A percentile compares a stretch with the other conserved stretches of the same genome.
These are phyloP conservation scores for Ophiosphaerella herpotricha DNA, from an alignment of 2,329 filamentous ascomycete species.

Conservation along the genomic window DNA sequence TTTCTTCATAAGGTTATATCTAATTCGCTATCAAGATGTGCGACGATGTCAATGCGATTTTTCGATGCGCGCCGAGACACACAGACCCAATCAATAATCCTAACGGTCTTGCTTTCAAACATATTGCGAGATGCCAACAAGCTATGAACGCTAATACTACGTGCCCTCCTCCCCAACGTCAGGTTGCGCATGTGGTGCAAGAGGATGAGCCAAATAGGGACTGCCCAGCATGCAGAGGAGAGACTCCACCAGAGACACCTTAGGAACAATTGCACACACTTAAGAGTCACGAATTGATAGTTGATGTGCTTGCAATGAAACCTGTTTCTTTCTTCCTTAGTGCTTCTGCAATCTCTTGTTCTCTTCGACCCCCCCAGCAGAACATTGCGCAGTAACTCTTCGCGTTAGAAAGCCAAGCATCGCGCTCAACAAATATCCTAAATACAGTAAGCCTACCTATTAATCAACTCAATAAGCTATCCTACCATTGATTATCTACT, in stretches of 20 bases:
- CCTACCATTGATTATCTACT: conserved; percentile 5
- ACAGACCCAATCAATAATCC: too few relatives aligned
- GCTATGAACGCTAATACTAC: too few relatives aligned
- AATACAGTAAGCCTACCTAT: background rate
- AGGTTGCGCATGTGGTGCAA: conserved; percentile 6
- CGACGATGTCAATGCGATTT: too few relatives aligned
- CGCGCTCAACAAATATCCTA: conserved; percentile 8
- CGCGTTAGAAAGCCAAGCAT: conserved; percentile 7
- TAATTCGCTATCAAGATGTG: too few relatives aligned
- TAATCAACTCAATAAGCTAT: too few relatives aligned
- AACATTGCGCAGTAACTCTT: conserved; percentile 6
- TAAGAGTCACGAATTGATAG: conserved; percentile 8
- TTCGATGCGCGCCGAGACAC: too few relatives aligned
- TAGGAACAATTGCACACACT: conserved; percentile 7
- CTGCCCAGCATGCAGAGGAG: background rate
- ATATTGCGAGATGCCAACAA: too few relatives aligned
- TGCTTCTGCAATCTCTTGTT: conserved; percentile 6
- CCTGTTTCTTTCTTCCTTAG: conserved; percentile 8
- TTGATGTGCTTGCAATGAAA: conserved; percentile 8
- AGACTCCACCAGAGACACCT: conserved; percentile 8
- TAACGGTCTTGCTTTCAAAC: too few relatives aligned
- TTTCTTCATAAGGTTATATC: too few relatives aligned
- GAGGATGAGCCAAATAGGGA: conserved; percentile 8
- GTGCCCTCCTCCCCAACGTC: too few relatives aligned
- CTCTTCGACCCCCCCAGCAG: conserved; percentile 8